These are phyloP conservation scores for Crithidia expoeki DNA, from an alignment of 208 protist species.

Conservation along the genomic window DNA sequence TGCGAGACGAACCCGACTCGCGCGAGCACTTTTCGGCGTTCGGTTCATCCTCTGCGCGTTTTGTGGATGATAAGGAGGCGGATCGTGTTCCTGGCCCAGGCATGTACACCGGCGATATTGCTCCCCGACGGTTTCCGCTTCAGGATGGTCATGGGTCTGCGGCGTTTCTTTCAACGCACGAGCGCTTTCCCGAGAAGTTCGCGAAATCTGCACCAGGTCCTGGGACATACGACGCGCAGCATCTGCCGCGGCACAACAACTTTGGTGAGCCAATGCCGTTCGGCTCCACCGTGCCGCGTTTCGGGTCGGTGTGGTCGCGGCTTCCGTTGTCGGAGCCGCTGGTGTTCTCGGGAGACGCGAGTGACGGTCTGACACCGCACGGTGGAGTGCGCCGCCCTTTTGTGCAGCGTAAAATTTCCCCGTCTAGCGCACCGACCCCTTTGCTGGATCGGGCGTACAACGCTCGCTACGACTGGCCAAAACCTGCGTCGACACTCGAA, in stretches of 20 bases:
- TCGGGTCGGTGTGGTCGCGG: conserved; percentile 39
- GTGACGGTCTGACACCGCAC: conserved; percentile 3
- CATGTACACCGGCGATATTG: conserved; percentile 75
- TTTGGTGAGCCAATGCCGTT: conserved; percentile 67
- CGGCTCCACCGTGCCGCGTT: conserved; percentile 62
- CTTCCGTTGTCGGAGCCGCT: conserved; percentile 20
- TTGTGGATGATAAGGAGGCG: conserved; percentile 22
- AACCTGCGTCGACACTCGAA: conserved; percentile 49
- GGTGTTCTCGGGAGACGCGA: conserved; percentile 23
- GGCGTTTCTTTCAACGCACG: conserved; percentile 55
- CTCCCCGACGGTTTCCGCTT: conserved; percentile 54
- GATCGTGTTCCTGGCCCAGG: conserved; percentile 66
- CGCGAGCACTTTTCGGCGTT: conserved; percentile 64
- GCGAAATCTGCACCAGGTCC: conserved; percentile 52
- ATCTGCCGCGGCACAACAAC: conserved; percentile 33
- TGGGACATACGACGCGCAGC: conserved; percentile 55
- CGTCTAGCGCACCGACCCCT: conserved; percentile 24
- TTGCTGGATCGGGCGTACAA: conserved; percentile 51
- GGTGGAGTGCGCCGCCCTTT: conserved; percentile 31
- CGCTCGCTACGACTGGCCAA: conserved; percentile 75
- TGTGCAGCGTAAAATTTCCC: conserved; percentile 35
- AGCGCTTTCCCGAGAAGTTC: conserved; percentile 41
- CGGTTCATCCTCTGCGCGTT: conserved; percentile 61
- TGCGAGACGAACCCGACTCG: conserved; percentile 1
- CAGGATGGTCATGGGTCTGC: conserved; percentile 37